Base-by-base conservation (phyloP, 2,329 filamentous ascomycete genomes). In the Cytospora mali region DNA sequence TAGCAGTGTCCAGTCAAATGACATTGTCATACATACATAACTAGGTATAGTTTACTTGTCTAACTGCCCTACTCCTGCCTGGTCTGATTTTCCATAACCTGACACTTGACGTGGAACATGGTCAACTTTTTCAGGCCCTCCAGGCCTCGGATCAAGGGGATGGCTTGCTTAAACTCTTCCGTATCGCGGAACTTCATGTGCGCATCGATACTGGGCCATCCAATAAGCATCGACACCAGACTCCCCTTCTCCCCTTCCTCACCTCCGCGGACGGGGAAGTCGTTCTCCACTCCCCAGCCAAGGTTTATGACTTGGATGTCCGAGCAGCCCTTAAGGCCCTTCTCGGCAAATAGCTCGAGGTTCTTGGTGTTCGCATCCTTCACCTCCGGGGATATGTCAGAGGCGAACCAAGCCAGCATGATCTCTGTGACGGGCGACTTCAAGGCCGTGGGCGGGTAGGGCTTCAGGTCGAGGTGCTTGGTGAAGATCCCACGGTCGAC, bases 121-220 rank as follows among this genome's bases (percentile, higher is more conserved):
- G 28, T 51, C 48, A 69, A 28, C 33, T 62, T 67, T 29, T 67
- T 65, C 51, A 70, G 14, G 11, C 70, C 70, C 48, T 71, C 70
- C 4, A 67, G 62, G 6, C 54, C 60, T 46, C 69, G 63, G 21
- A 74, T 9, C 21, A 73, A 3, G 0, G 65, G 61, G 27, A 76
- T 69, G n/a, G 70, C 70, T 9, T 75, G 69, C 65, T 75, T 75
- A 46, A 78, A 78, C 0, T 66, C 64, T 10, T 73, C 62, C 6
- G 71, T 75, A 33, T 76, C 72, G 1, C 74, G 68, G 62, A 74
- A 79, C 56, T 69, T 68, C 62, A 69, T 62, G 53, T 79, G 77
- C 29, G 73, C 73, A 42, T 78, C 74, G 1, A 76, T 66, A 35
- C 73, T 77, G 0, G 73, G 67, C 77, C 77, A 79, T 0, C 75